Percentiles rank a stretch among this genome's conserved stretches.
Evolutionary conservation across 2,329 filamentous ascomycete genomes (phyloP).

Genomic region (Exophiala viscosa): DNA sequence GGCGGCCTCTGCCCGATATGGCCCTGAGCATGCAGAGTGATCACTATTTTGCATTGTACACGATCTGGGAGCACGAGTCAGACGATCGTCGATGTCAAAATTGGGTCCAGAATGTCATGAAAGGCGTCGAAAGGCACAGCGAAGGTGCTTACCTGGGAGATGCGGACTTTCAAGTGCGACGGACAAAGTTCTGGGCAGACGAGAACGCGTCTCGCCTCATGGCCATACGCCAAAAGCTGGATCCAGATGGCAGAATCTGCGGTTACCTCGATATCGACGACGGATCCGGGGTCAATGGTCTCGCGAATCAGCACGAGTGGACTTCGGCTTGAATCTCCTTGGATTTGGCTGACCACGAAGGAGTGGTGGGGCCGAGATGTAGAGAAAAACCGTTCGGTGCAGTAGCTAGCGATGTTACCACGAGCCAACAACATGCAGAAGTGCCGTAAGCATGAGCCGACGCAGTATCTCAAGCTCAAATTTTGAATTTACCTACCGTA

Average conservation of each 20-base stretch:
- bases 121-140: conserved; percentile 38
- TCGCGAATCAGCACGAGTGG: conserved; percentile 43
- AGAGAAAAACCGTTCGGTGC: background rate
- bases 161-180: conserved; percentile 49
- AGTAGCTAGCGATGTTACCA: background rate
- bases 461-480: no score
- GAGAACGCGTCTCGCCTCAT: conserved; percentile 42
- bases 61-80: conserved; percentile 46
- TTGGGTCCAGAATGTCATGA: conserved; percentile 47
- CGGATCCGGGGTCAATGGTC: conserved; percentile 32
- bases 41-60: conserved; percentile 55
- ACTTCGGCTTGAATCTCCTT: background rate
- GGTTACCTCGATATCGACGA: conserved; percentile 46
- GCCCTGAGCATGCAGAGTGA: conserved; percentile 54
- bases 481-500: no score
- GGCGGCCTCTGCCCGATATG: conserved; percentile 47
- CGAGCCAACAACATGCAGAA: no score
- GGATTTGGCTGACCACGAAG: background rate
- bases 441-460: no score
- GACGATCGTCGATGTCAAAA: conserved; percentile 44
- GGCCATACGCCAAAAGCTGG: conserved; percentile 33
- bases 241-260: conserved; percentile 31
- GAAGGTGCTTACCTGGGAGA: conserved; percentile 55
- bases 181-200: conserved; percentile 48
- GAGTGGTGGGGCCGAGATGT: no score